Evolutionary conservation across 2,329 filamentous ascomycete species (phyloP).

Genomic region (Rutstroemia sp.): DNA sequence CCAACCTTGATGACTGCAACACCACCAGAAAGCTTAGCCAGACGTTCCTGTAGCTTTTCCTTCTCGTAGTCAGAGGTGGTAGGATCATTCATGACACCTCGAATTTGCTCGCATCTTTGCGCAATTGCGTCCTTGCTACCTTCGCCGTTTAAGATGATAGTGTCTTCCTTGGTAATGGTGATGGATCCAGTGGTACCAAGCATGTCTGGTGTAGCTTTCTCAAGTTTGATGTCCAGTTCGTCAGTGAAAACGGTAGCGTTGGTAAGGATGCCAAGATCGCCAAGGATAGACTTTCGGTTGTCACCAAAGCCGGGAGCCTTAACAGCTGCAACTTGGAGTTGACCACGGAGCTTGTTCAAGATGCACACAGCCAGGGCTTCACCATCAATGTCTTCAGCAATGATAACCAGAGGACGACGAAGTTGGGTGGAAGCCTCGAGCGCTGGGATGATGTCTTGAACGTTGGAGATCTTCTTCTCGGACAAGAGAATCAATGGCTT

Average conservation of each 20-base stretch:
- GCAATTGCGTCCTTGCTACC: conserved; percentile 89
- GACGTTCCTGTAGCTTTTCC: conserved; percentile 99
- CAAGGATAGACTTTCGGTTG: conserved; percentile 99
- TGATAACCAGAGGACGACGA: conserved; percentile 93
- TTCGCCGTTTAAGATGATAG: conserved; percentile 95
- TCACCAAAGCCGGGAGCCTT: conserved; percentile 99
- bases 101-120: conserved; percentile 98
- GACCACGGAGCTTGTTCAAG: conserved; percentile 98
- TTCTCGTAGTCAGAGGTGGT: conserved; percentile 98
- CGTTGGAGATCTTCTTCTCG: conserved; percentile 99
- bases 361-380: conserved; percentile 98
- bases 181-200: conserved; percentile 96
- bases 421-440: conserved; percentile 95
- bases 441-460: conserved; percentile 97
- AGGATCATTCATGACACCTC: conserved; percentile 89
- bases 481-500: conserved; percentile 97
- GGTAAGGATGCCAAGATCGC: conserved; percentile 90
- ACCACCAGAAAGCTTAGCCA: conserved; percentile 97
- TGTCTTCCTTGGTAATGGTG: conserved; percentile 99
- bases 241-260: conserved; percentile 97
- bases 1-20: conserved; percentile 99
- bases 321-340: conserved; percentile 96
- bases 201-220: conserved; percentile 94
- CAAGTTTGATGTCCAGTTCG: conserved; percentile 97
- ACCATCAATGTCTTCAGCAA: conserved; percentile 97